Evolutionary conservation across 805 yeast species (phyloP), one percentile per base, ranked within the genome.

Genomic region (Brettanomyces nanus): DNA sequence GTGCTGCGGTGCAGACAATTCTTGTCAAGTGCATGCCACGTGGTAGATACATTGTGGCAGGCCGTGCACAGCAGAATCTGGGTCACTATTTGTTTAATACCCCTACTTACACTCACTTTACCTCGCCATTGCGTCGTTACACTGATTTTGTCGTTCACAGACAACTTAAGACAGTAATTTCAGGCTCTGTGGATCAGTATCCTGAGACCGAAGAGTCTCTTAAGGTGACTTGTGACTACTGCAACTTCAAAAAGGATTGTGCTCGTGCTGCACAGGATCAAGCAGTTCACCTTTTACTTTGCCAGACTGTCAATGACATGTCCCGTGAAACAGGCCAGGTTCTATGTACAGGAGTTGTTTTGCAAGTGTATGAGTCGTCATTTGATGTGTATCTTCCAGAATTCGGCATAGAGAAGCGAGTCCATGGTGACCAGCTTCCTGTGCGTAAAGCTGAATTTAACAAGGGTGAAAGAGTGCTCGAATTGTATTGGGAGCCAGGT

Each of bases 361-460:
- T 86, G 19, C 96, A 87, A 58, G 97, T 90, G 7, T 89, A 90
- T 58, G 97, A 92, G 61, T 85, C 95, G 1, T 85, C 97, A 2
- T 92, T 92, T 63, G 98, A 92, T 58, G 90, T 89, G 3, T 75
- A 83, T 47, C 68, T 89, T 44, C 95, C 96, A 2, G 95, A 86
- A 47, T 82, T 87, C 63, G 97, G 97, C 31, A 83, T 89, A 49
- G 97, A 89, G 56, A 89, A 89, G 61, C 72, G 97, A 52, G 96
- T 89, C 18, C 98, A 92, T 54, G 97, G 97, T 20, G 98, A 92
- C 61, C 97, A 92, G 61, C 67, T 92, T 39, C 97, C 97, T 9
- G 67, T 90, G 45, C 75, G 75, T 19, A 89, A 87, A 59, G 97
- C 97, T 4, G 97, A 92, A 58, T 92, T 83, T 57, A 89, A 85